phyloP scores from a whole-genome alignment of 1,139 yeast species.

The Taphrina betulina region DNA sequence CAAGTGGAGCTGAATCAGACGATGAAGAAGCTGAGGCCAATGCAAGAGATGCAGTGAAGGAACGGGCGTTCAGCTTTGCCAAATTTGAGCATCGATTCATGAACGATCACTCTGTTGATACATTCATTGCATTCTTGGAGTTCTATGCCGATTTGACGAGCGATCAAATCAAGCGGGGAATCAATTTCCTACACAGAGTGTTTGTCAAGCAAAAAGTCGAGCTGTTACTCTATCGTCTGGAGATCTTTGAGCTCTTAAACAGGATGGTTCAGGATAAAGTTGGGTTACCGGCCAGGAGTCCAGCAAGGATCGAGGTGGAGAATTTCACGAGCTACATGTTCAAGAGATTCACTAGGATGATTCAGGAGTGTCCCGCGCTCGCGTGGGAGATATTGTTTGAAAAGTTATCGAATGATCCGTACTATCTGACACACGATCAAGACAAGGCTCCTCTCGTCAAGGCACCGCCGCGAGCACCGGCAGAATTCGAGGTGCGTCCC shows the following conservation, averaged over 20 bases:
- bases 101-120: slow-evolving; percentile 48
- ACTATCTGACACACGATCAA: slow-evolving; percentile 55
- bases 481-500: slow-evolving; percentile 33
- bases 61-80: slow-evolving; percentile 55
- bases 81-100: slow-evolving; percentile 43
- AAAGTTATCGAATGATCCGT: slow-evolving; percentile 53
- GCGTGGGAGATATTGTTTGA: slow-evolving; percentile 71
- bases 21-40: slow-evolving; percentile 46
- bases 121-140: slow-evolving; percentile 54
- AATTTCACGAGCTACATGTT: slow-evolving; percentile 67
- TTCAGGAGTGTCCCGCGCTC: slow-evolving; percentile 55
- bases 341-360: slow-evolving; percentile 57
- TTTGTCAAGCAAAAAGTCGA: slow-evolving; percentile 65
- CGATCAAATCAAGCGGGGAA: slow-evolving; percentile 60
- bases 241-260: slow-evolving; percentile 62
- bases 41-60: slow-evolving; percentile 47
- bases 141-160: slow-evolving; percentile 64
- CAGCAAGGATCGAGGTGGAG: slow-evolving; percentile 59
- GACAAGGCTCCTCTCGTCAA: slow-evolving; percentile 45
- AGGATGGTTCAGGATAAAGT: slow-evolving; percentile 48
- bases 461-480: slow-evolving; percentile 31
- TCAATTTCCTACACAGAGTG: slow-evolving; percentile 70
- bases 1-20: slow-evolving; percentile 42
- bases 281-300: slow-evolving; percentile 45
- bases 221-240: slow-evolving; percentile 66